These are phyloP conservation scores for Starmera quercuum DNA, from an alignment of 805 yeast genomes.

Conservation along the genomic window DNA sequence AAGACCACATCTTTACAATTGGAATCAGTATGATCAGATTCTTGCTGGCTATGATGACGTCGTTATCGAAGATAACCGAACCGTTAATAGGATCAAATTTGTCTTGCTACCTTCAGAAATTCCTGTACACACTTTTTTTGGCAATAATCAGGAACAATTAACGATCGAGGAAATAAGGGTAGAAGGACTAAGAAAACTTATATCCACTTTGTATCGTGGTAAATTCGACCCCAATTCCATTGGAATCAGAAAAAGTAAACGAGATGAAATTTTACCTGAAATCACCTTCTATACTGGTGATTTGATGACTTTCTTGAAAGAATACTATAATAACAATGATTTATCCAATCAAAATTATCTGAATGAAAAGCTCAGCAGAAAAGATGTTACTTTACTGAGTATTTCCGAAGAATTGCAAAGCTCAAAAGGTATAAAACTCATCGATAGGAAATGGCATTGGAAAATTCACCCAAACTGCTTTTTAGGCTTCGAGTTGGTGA, in stretches of 20 bases:
- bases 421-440: conserved; percentile 53
- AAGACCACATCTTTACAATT: conserved; percentile 53
- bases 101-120: conserved; percentile 78
- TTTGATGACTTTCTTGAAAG: conserved; percentile 55
- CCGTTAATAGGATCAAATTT: conserved; percentile 65
- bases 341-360: conserved; percentile 23
- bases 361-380: conserved; percentile 34
- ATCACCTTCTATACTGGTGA: conserved; percentile 85
- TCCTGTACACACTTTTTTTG: conserved; percentile 38
- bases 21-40: conserved; percentile 89
- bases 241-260: conserved; percentile 21
- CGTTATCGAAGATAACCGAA: conserved; percentile 40
- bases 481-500: conserved; percentile 77
- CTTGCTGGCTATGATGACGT: conserved; percentile 88
- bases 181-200: conserved; percentile 78
- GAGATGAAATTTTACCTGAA: conserved; percentile 57
- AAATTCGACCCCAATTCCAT: conserved; percentile 39
- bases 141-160: conserved; percentile 50
- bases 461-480: conserved; percentile 70
- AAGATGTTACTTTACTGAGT: conserved; percentile 39
- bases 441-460: conserved; percentile 90
- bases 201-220: conserved; percentile 53
- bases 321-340: conserved; percentile 25
- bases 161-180: conserved; percentile 81
- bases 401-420: conserved; percentile 65